Percentiles rank a stretch among this genome's conserved stretches.
phyloP scores from a whole-genome alignment of 139 green algal species.

The Chlorella sp. region DNA sequence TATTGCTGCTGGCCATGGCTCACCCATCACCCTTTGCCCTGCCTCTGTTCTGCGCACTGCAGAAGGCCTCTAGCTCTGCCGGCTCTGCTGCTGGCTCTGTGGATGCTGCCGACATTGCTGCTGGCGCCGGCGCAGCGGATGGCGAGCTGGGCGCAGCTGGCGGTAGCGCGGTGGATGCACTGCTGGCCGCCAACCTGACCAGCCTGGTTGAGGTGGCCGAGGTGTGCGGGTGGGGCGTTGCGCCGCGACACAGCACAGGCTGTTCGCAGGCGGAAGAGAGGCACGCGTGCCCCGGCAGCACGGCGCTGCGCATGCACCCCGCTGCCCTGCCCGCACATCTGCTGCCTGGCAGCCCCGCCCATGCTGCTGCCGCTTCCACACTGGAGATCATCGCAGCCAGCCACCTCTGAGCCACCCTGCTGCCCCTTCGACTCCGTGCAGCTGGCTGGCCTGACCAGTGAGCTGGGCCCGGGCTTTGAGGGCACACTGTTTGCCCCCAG shows the following conservation, averaged over 20 bases:
- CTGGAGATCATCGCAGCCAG: too few relatives aligned
- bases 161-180: too few relatives aligned
- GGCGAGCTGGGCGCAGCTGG: not conserved
- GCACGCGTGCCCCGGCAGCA: too few relatives aligned
- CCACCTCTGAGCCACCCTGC: not conserved
- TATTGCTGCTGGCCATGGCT: too few relatives aligned
- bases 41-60: too few relatives aligned
- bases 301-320: too few relatives aligned
- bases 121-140: not conserved
- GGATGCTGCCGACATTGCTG: not conserved
- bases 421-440: not conserved
- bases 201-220: not conserved
- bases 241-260: too few relatives aligned
- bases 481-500: slow-evolving; percentile 11
- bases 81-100: not conserved
- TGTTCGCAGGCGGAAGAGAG: too few relatives aligned
- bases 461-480: not conserved
- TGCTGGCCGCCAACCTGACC: slow-evolving; percentile 3
- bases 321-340: not conserved
- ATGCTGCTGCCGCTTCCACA: not conserved
- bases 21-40: too few relatives aligned
- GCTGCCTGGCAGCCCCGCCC: not conserved
- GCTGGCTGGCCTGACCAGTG: not conserved
- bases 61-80: not conserved
- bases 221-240: not conserved